Base-by-base conservation (phyloP, 2,329 filamentous ascomycete genomes). In the Alternaria triticina region DNA sequence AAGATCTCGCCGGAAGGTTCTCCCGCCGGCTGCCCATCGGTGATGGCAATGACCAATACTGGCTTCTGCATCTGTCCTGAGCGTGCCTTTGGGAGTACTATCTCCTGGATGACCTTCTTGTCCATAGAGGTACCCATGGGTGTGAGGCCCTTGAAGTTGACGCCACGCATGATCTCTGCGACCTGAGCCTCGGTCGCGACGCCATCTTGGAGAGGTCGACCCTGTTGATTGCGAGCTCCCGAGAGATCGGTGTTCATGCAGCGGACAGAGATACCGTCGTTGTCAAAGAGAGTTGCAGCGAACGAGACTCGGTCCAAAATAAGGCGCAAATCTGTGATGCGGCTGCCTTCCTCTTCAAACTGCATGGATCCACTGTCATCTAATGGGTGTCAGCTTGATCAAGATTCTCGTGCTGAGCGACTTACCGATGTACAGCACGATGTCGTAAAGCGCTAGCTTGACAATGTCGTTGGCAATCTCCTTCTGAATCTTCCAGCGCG, bases 341-440 rank as follows among this genome's bases (percentile, higher is more conserved):
- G 87, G 70, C 88, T 85, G 46, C 89, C 89, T 61, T 86, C 85
- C 74, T 91, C 88, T 71, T 90, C 88, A 67, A 91, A 90, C 59
- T 86, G 83, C 84, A 91, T 91, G 20, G 89, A 91, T 46, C 89
- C 89, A 74, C 87, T 89, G 81, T 91, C 89, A 69, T 91, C 89
- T 82, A 54, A 4, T 13, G 7, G 30, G 13, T n/a, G 51, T 76
- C 47, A 75, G 67, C 54, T 46, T 36, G 33, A 11, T 20, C n/a
- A 20, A 13, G 12, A 5, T 8, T 3, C 2, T 20, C 27, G 40
- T 12, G 6, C 6, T 30, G 23, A 6, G 4, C 15, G 1, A 73
- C 74, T 28, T 71, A 81, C 78, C 81, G 59, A 90, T 87, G 74
- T 88, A 90, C 52, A 90, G 80, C 47, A 89, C 81, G 40, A 89